A percentile compares a stretch with the other conserved stretches of the same genome.
phyloP scores from a whole-genome alignment of 2,329 filamentous ascomycete species.

The Nemania diffusa region DNA sequence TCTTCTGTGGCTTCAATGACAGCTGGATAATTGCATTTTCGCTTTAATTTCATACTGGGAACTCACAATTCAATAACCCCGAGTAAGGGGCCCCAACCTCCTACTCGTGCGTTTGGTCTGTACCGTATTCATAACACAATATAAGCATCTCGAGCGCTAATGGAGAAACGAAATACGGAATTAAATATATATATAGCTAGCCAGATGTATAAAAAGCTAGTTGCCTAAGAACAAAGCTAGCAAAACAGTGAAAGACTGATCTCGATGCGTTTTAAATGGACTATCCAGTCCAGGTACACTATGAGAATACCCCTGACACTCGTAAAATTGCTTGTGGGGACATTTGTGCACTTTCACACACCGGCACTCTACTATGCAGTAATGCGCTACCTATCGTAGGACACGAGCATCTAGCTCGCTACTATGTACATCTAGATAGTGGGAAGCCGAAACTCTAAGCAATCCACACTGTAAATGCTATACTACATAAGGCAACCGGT shows the following conservation, averaged over 20 bases:
- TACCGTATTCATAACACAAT: no score
- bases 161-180: not conserved
- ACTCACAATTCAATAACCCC: not conserved
- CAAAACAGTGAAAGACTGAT: not conserved
- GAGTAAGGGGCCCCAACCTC: not conserved
- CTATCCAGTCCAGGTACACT: not conserved
- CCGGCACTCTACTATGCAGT: no score
- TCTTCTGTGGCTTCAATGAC: not conserved
- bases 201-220: not conserved
- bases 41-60: not conserved
- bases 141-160: not conserved
- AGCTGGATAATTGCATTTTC: not conserved
- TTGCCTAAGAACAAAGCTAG: no score
- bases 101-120: not conserved
- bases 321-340: not conserved
- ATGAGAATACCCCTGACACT: not conserved
- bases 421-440: not conserved
- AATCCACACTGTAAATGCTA: not conserved
- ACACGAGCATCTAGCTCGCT: no score
- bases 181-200: not conserved
- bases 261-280: not conserved
- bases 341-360: slow-evolving; percentile 10
- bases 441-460: no score
- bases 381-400: no score
- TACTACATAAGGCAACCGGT: not conserved